phyloP scores from a whole-genome alignment of 192 early-diverging fungal species.

The Phlyctochytrium arcticum region DNA sequence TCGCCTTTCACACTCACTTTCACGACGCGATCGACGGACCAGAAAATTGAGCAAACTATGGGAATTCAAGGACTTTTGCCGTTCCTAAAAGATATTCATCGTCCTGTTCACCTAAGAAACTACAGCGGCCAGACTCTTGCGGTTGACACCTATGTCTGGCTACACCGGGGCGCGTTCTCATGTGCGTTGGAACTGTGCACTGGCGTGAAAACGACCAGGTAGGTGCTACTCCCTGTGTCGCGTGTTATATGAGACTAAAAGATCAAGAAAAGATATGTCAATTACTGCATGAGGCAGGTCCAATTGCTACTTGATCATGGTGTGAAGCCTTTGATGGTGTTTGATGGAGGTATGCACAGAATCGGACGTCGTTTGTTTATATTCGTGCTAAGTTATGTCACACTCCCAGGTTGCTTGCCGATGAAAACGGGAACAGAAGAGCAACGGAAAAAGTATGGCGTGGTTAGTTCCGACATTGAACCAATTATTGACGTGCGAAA shows the following conservation, averaged over 20 bases:
- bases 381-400: background rate
- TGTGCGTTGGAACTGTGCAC: slow-evolving; percentile 79
- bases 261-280: slow-evolving; percentile 62
- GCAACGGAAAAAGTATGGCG: slow-evolving; percentile 56
- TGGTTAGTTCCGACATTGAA: slow-evolving; percentile 11
- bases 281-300: slow-evolving; percentile 75
- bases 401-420: slow-evolving; percentile 52
- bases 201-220: slow-evolving; percentile 68
- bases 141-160: slow-evolving; percentile 95
- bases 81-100: slow-evolving; percentile 68
- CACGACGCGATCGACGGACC: too few relatives aligned
- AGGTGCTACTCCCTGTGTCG: too few relatives aligned
- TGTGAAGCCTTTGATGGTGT: slow-evolving; percentile 83
- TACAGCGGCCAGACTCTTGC: slow-evolving; percentile 67
- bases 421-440: slow-evolving; percentile 75
- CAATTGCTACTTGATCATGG: slow-evolving; percentile 66
- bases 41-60: too few relatives aligned
- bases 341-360: slow-evolving; percentile 79
- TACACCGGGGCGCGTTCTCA: slow-evolving; percentile 80
- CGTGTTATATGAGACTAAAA: too few relatives aligned
- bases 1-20: too few relatives aligned
- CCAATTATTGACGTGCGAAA: background rate
- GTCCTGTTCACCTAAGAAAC: slow-evolving; percentile 63
- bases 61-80: slow-evolving; percentile 88
- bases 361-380: background rate